phyloP scores from a whole-genome alignment of 2,329 filamentous ascomycete genomes.

The Aspergillus candidus region DNA sequence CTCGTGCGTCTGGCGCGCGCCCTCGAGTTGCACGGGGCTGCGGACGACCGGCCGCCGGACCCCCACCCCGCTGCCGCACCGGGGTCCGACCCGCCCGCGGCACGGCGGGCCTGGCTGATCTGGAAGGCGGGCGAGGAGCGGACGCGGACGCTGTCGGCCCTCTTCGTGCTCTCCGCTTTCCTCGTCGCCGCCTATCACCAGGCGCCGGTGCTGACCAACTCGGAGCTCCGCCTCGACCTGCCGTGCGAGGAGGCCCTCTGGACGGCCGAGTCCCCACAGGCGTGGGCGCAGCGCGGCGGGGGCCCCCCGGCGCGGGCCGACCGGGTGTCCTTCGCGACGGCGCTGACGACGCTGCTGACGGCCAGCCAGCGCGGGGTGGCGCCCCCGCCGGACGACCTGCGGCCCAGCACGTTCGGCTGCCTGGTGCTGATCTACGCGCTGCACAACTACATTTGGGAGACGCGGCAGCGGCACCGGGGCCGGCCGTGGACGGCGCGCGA shows the following conservation, averaged over 20 bases:
- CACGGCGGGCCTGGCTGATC: constrained; percentile 64
- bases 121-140: constrained; percentile 89
- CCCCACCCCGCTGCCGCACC: too few species aligned
- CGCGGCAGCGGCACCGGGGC: constrained; percentile 79
- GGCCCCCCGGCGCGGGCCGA: constrained; percentile 60
- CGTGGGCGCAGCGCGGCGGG: constrained; percentile 74
- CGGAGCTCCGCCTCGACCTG: constrained; percentile 80
- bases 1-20: constrained; percentile 86
- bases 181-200: constrained; percentile 91
- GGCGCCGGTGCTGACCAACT: constrained; percentile 83
- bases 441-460: constrained; percentile 99
- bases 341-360: constrained; percentile 72
- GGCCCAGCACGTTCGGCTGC: constrained; percentile 86
- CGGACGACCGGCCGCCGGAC: too few species aligned
- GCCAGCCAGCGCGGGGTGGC: constrained; percentile 60
- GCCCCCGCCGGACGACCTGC: constrained; percentile 45
- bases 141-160: constrained; percentile 84
- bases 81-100: constrained; percentile 27
- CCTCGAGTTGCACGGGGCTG: constrained; percentile 60
- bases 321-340: constrained; percentile 71
- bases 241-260: constrained; percentile 93
- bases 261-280: constrained; percentile 72
- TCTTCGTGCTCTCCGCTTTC: constrained; percentile 87
- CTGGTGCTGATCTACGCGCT: constrained; percentile 87
- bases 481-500: constrained; percentile 86